These are phyloP conservation scores for Fagopyrum tataricum DNA, from an alignment of 148 eudicot species.

Conservation along the genomic window DNA sequence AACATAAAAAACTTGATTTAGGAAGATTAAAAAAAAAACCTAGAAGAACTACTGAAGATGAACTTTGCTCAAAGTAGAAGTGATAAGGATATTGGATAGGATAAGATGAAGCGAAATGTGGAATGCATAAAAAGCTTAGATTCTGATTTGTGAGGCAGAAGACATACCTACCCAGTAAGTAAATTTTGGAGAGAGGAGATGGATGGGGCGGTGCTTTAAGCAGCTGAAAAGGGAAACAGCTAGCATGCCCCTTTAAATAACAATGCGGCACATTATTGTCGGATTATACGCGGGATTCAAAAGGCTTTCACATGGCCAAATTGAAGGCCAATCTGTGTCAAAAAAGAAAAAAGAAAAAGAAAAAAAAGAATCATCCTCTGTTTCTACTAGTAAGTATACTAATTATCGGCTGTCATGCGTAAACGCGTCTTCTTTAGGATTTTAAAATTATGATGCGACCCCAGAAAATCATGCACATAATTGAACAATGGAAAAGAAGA, in stretches of 20 bases:
- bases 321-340: not conserved
- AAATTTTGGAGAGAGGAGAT: not conserved
- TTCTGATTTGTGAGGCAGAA: not conserved
- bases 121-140: not conserved
- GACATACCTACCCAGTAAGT: not conserved
- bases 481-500: not conserved
- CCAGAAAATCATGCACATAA: not conserved
- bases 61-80: not conserved
- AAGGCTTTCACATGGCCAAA: constrained; percentile 9
- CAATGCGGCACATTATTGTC: not conserved
- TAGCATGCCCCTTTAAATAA: not conserved
- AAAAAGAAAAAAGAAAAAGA: no score
- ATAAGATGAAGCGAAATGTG: not conserved
- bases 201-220: not conserved
- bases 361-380: not conserved
- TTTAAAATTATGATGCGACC: not conserved
- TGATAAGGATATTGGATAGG: not conserved
- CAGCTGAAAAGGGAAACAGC: not conserved
- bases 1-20: not conserved
- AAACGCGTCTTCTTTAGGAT: not conserved
- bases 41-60: no score
- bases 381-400: not conserved
- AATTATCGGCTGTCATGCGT: not conserved
- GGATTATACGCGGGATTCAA: constrained; percentile 10
- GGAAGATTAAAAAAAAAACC: not conserved